Evolutionary conservation across 495 filamentous ascomycete species (phyloP), one percentile per base, ranked within the genome.

Genomic region (Aspergillus asperescens): DNA sequence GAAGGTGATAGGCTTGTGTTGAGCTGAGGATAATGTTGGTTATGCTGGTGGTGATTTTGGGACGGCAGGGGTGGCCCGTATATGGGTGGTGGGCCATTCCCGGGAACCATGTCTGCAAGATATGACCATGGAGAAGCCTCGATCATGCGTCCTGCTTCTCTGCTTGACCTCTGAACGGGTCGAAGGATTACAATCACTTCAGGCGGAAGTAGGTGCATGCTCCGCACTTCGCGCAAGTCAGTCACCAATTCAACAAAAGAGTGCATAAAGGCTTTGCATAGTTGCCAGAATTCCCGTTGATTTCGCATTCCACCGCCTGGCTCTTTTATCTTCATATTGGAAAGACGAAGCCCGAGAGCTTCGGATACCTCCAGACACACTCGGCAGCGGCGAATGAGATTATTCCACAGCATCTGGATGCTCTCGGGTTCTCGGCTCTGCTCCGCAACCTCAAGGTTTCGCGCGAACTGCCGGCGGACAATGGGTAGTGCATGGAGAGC

Each of bases 241-340:
- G 77, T 78, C 10, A 85, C 84, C 1, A 94, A 72, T 42, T 89
- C 80, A 53, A 82, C 81, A 71, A 89, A 93, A 13, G 87, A 79
- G 67, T 85, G 68, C 65, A 92, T 81, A 60, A 90, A 94, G 35
- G 71, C 69, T 64, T 83, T 87, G 74, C 86, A 90, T 22, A 89
- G 75, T 50, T 81, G 81, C 90, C 90, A 96, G 65, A 95, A 93
- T 40, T 84, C 79, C 19, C 79, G 75, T 55, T 90, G 84, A 28
- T 84, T 89, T 24, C 89, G 79, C 42, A 87, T 77, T 13, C 76
- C 74, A 16, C 70, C 73, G 24, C 81, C 84, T 7, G 85, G 87
- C 53, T 95, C 89, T 58, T 89, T 90, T 22, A 94, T 72, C 67
- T 88, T 89, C 72, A 94, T 88, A 47, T 74, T 76, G n/a, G 82